Evolutionary conservation across 2,329 filamentous ascomycete species (phyloP).

Genomic region (Arthroderma sp.): DNA sequence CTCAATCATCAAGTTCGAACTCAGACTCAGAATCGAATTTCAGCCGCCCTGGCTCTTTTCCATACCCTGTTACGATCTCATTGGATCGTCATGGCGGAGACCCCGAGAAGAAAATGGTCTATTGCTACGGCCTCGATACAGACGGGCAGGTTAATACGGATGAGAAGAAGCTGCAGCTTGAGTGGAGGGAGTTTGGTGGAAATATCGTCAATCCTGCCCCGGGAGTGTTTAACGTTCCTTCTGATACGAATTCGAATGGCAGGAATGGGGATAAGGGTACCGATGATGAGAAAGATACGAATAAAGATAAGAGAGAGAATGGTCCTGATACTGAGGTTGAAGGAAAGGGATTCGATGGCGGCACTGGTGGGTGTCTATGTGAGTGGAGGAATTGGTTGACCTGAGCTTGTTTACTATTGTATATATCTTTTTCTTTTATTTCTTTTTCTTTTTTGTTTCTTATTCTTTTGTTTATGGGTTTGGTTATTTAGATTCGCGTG

Average conservation of each 20-base stretch:
- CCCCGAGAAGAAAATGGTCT: slow-evolving; percentile 41
- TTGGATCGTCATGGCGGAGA: slow-evolving; percentile 48
- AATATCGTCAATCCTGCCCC: slow-evolving; percentile 38
- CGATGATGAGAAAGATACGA: slow-evolving; percentile 12
- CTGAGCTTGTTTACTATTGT: neutral
- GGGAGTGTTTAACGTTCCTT: slow-evolving; percentile 28
- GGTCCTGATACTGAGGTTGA: slow-evolving; percentile 6
- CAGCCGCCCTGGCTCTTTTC: slow-evolving; percentile 43
- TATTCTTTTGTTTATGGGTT: neutral
- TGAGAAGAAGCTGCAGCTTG: slow-evolving; percentile 36
- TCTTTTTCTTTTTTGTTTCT: slow-evolving; percentile 4
- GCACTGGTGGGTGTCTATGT: slow-evolving; percentile 47
- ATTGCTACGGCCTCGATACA: slow-evolving; percentile 45
- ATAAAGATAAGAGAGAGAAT: slow-evolving; percentile 10
- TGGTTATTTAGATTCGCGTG: too few relatives aligned
- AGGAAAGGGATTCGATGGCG: slow-evolving; percentile 38
- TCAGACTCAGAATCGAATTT: slow-evolving; percentile 30
- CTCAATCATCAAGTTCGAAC: slow-evolving; percentile 8
- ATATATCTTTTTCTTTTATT: neutral
- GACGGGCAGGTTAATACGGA: slow-evolving; percentile 29
- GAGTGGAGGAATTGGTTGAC: slow-evolving; percentile 41
- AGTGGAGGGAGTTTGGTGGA: slow-evolving; percentile 40
- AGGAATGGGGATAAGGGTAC: neutral
- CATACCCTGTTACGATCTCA: slow-evolving; percentile 47
- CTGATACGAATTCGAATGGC: slow-evolving; percentile 6